Percentiles rank a stretch among this genome's conserved stretches.
These are phyloP conservation scores for Fusarium papillatum DNA, from an alignment of 2,329 filamentous ascomycete genomes.

Conservation along the genomic window DNA sequence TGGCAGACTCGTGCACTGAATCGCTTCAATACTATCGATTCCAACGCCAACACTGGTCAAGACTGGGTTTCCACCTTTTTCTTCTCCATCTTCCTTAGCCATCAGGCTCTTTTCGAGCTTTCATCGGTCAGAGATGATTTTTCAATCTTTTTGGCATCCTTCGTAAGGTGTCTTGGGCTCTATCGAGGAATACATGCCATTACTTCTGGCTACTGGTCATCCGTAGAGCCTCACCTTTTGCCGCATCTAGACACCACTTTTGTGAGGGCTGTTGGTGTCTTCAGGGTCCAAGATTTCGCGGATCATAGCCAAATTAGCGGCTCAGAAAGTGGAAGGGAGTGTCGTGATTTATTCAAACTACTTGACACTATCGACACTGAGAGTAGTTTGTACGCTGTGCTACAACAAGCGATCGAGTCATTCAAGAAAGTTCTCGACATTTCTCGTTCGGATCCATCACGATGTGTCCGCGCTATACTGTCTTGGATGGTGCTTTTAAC, in stretches of 20 bases:
- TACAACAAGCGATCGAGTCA: background rate
- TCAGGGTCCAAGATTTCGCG: background rate
- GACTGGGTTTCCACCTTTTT: background rate
- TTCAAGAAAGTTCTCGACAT: background rate
- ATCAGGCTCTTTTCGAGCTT: background rate
- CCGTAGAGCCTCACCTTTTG: background rate
- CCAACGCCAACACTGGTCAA: background rate
- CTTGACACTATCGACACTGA: background rate
- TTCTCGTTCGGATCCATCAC: background rate
- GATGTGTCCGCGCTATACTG: background rate
- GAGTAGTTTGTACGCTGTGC: background rate
- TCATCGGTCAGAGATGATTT: background rate
- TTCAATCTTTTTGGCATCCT: background rate
- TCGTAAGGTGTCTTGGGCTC: background rate
- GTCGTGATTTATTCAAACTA: background rate
- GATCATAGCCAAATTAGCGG: background rate
- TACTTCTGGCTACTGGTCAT: background rate
- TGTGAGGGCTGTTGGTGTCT: background rate
- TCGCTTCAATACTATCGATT: background rate
- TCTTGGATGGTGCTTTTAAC: background rate
- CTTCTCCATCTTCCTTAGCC: background rate
- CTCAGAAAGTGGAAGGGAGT: background rate
- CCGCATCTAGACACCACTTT: background rate
- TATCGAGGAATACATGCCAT: background rate
- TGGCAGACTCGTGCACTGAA: background rate